A percentile compares a stretch with the other conserved stretches of the same genome.
These are phyloP conservation scores for Exophiala lecanii-corni DNA, from an alignment of 2,329 filamentous ascomycete genomes.

Conservation along the genomic window DNA sequence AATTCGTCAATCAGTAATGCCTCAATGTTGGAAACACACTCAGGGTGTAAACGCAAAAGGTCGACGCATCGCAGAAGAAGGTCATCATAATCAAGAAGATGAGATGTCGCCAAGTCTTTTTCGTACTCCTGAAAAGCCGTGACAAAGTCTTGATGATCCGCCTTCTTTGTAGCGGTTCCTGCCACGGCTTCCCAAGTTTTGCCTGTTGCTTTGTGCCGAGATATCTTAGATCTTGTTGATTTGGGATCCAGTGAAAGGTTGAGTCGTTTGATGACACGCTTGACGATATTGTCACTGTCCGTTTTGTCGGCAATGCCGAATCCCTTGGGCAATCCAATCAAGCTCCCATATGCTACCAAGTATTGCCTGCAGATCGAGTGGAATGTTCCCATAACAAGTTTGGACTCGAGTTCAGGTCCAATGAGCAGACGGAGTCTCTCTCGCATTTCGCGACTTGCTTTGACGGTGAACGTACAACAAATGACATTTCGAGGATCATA, in stretches of 20 bases:
- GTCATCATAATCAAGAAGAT: constrained; percentile 91
- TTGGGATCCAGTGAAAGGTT: constrained; percentile 65
- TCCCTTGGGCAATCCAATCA: constrained; percentile 74
- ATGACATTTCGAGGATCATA: constrained; percentile 81
- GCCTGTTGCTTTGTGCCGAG: constrained; percentile 55
- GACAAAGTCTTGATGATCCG: constrained; percentile 62
- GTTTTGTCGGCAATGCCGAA: constrained; percentile 87
- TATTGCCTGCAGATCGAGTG: constrained; percentile 89
- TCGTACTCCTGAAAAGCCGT: constrained; percentile 72
- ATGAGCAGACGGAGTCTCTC: constrained; percentile 75
- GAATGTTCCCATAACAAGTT: constrained; percentile 85
- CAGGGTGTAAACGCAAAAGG: constrained; percentile 66
- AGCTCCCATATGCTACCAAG: constrained; percentile 73
- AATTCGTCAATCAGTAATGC: constrained; percentile 95
- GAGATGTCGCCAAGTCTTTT: constrained; percentile 65
- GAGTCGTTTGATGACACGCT: constrained; percentile 73
- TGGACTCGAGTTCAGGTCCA: constrained; percentile 69
- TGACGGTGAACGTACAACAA: constrained; percentile 95
- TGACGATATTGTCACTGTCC: constrained; percentile 74
- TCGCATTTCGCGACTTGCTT: constrained; percentile 91
- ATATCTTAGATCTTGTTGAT: constrained; percentile 70
- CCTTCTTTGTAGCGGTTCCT: constrained; percentile 29
- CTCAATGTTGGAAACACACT: constrained; percentile 84
- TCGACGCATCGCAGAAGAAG: constrained; percentile 78
- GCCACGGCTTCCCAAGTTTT: constrained; percentile 41